Evolutionary conservation across 805 yeast genomes (phyloP), one percentile per base, ranked within the genome.

Genomic region (Dipodascus albidus): DNA sequence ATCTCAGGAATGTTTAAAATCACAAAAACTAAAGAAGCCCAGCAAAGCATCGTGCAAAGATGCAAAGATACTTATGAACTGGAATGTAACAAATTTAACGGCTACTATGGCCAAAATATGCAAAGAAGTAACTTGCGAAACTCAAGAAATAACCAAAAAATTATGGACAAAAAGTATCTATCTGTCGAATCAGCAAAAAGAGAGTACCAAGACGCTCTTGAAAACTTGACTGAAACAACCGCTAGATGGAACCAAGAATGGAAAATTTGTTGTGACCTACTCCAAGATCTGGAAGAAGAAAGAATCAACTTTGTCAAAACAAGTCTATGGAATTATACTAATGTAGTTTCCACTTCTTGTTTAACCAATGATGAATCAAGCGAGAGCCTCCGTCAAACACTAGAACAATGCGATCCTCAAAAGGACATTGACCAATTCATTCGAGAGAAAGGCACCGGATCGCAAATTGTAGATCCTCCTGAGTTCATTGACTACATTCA

Each of bases 291-390:
- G 50, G 96, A 87, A 63, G 78, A 80, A 50, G 88, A 85, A 63
- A 76, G 89, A 57, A 78, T 86, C 53, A 83, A 83, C 60, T 76
- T 81, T 57, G 63, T 85, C 54, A 83, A 86, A 61, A 72, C 83
- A 17, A 85, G 81, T 59, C 67, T 88, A 55, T 88, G 95, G 85
- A 84, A 81, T 47, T 87, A 75, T 62, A 80, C 91, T 49, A 87
- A 87, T 67, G 74, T 81, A 41, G 73, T 85, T 6, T 85, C 93
- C 6, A 75, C 87, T 0, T 73, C 82, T 1, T 88, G 96, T 64
- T 90, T 87, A 24, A 78, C 80, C 47, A 85, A 83, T 61, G 96
- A 88, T 63, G 83, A 80, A 57, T 75, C 84, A 8, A 85, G 85
- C 53, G 96, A 88, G 62, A 73, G 72, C 52, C 76, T 89, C 14